Evolutionary conservation across 306 rosid species (phyloP), one percentile per base, ranked within the genome.

Genomic region (Ziziphus jujuba): DNA sequence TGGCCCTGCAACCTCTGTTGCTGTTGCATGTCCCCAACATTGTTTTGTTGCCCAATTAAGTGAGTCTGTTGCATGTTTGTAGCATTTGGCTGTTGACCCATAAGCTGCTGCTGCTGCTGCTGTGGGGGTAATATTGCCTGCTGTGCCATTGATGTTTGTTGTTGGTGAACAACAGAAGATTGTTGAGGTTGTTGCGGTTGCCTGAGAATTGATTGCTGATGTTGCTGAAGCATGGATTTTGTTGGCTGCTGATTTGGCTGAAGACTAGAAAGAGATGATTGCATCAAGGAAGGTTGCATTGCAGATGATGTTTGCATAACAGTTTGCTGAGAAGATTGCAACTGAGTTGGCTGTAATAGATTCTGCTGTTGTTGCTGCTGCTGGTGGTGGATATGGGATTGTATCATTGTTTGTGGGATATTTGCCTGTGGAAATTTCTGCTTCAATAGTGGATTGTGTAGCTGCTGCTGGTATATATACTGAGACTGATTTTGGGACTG

Each of bases 271-370:
- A 82, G 78, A 28, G 92, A 64, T 7, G 87, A 25, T 59, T 80
- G 96, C 75, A 86, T 82, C 71, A 82, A 49, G 31, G 93, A 70
- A 59, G 95, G 76, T 73, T 87, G 95, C 83, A 84, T 76, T 52
- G 75, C 80, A 62, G 91, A 72, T 51, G 90, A 78, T 68, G 91
- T 72, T 84, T 84, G 91, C 82, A 92, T 77, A 72, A 75, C 81
- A 69, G 96, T 69, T 82, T 87, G 96, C 84, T 85, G 96, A 48
- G 98, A 84, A 61, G 92, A 77, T 76, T 82, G 96, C 77, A 90
- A 63, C 74, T 90, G 97, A 72, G 71, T 81, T 43, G 91, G 78
- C 70, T 87, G 96, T 45, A 89, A 71, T 19, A 86, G 81, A 78
- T 79, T 93, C 60, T 85, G 97, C 44, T 83, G 96, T 25, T 83